Conservation (phyloP, 768 basidiomycete genomes). For the Mycena chlorophos region DNA sequence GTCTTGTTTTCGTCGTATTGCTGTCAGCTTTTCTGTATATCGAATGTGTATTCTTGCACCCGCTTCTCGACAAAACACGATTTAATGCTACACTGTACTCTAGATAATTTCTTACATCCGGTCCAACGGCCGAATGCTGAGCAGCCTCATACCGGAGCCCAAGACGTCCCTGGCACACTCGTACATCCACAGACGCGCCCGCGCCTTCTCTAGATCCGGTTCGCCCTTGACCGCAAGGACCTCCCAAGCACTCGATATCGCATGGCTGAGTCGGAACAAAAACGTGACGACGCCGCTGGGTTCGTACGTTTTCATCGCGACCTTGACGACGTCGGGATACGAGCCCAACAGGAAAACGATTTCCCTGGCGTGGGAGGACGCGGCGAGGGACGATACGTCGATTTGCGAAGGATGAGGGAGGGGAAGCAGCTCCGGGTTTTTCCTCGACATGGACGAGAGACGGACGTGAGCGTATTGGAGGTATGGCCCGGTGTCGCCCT, state of each 20-base stretch:
- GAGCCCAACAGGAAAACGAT: constrained; percentile 83
- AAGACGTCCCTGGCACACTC: constrained; percentile 89
- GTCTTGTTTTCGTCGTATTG: neutral
- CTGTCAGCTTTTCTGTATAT: too few species aligned
- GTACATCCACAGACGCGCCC: constrained; percentile 87
- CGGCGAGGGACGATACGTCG: constrained; percentile 62
- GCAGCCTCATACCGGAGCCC: constrained; percentile 77
- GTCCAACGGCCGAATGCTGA: constrained; percentile 89
- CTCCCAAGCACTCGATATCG: constrained; percentile 93
- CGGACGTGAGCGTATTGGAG: constrained; percentile 97
- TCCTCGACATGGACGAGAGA: constrained; percentile 84
- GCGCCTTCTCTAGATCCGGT: constrained; percentile 69
- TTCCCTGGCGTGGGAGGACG: constrained; percentile 75
- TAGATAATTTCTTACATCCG: too few species aligned
- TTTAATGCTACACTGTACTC: too few species aligned
- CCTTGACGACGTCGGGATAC: constrained; percentile 90
- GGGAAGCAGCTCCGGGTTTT: constrained; percentile 84
- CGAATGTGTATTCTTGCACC: too few species aligned
- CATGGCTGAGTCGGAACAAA: constrained; percentile 82
- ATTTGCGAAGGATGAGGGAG: constrained; percentile 71
- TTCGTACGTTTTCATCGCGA: constrained; percentile 82
- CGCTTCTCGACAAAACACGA: too few species aligned
- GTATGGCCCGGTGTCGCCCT: constrained; percentile 95
- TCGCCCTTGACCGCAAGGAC: constrained; percentile 84
- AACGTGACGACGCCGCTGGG: constrained; percentile 91